A percentile compares a stretch with the other conserved stretches of the same genome.
Evolutionary conservation across 2,329 filamentous ascomycete genomes (phyloP).

Genomic region (Xylariaceae sp.): DNA sequence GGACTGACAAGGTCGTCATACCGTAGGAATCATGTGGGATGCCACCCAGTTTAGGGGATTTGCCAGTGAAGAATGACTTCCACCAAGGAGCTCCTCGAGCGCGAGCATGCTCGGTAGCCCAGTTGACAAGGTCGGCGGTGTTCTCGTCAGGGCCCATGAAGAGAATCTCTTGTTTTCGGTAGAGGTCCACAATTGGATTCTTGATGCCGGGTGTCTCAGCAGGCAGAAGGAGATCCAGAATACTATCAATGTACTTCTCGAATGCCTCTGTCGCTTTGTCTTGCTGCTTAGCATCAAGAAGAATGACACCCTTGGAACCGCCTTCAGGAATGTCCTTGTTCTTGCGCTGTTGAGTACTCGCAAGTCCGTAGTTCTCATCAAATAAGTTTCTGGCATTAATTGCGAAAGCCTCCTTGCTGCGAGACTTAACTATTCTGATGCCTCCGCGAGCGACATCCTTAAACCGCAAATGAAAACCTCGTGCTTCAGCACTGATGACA

Average conservation of each 20-base stretch:
- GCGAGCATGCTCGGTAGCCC: constrained; percentile 95
- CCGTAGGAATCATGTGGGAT: constrained; percentile 96
- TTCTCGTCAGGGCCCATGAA: constrained; percentile 99
- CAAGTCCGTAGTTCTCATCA: constrained; percentile 97
- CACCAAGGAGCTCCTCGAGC: constrained; percentile 89
- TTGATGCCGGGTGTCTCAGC: constrained; percentile 95
- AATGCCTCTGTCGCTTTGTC: constrained; percentile 90
- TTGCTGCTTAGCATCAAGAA: constrained; percentile 90
- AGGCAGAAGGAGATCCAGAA: constrained; percentile 87
- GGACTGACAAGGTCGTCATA: constrained; percentile 96
- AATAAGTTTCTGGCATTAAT: constrained; percentile 97
- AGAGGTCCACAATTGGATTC: constrained; percentile 93
- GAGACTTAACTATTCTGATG: constrained; percentile 97
- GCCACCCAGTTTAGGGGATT: constrained; percentile 91
- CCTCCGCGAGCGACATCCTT: constrained; percentile 94
- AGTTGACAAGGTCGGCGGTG: constrained; percentile 93
- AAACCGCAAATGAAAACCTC: constrained; percentile 96
- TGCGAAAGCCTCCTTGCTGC: constrained; percentile 90
- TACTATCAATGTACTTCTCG: constrained; percentile 99
- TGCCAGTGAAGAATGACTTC: constrained; percentile 99
- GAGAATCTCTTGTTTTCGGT: constrained; percentile 92
- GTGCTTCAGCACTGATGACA: constrained; percentile 92
- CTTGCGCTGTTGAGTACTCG: constrained; percentile 98
- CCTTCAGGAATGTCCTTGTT: constrained; percentile 99
- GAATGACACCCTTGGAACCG: constrained; percentile 94